A percentile compares a stretch with the other conserved stretches of the same genome.
Evolutionary conservation across 805 yeast species (phyloP).

Genomic region (Yamadazyma tumulicola): DNA sequence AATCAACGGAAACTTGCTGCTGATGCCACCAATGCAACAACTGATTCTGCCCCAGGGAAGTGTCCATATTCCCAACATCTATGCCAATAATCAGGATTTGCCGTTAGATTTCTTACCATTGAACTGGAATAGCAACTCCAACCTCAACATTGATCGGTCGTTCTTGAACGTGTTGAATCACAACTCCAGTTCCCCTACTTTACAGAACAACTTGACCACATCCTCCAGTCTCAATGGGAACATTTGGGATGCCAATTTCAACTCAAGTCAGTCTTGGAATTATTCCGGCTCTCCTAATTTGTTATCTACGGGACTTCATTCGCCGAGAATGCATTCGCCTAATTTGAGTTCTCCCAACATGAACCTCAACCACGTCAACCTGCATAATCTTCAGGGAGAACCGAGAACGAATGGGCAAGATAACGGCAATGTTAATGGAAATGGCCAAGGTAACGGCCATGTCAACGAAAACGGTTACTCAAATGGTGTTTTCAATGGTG

Average conservation of each 20-base stretch:
- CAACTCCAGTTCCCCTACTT: constrained; percentile 1
- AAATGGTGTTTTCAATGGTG: not conserved
- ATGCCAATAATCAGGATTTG: not conserved
- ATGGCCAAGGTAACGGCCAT: not conserved
- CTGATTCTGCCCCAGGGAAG: too few relatives aligned
- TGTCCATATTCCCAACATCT: not conserved
- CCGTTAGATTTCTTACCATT: not conserved
- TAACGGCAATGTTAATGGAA: not conserved
- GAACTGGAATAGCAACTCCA: constrained; percentile 4
- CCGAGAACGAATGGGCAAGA: not conserved
- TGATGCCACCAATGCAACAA: too few relatives aligned
- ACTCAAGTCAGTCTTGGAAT: constrained; percentile 4
- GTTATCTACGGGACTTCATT: not conserved
- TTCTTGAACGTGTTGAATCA: constrained; percentile 3
- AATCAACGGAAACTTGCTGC: too few relatives aligned
- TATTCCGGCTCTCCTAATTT: not conserved
- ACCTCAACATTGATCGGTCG: constrained; percentile 3
- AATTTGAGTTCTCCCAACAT: too few relatives aligned
- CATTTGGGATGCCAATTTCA: constrained; percentile 9
- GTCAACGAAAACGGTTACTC: not conserved
- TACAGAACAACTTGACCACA: constrained; percentile 1
- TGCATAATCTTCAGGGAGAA: not conserved
- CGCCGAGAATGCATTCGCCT: not conserved
- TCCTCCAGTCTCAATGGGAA: constrained; percentile 2
- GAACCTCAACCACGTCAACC: not conserved